Evolutionary conservation across 768 basidiomycete species (phyloP).

Genomic region (Phanerochaete carnosa): DNA sequence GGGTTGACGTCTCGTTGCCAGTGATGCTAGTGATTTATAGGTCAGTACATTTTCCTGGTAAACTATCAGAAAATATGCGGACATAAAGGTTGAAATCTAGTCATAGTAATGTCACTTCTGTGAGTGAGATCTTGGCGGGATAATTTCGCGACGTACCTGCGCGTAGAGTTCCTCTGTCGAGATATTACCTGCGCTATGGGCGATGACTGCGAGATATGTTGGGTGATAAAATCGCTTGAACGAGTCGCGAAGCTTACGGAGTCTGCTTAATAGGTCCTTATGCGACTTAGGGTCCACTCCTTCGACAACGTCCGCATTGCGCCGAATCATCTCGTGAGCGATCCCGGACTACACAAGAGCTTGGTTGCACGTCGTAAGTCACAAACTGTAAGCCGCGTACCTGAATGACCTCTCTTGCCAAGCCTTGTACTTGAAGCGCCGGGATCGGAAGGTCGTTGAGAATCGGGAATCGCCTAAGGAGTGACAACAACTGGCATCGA

Average conservation of each 20-base stretch:
- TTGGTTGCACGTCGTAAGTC: no score
- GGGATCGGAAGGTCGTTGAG: slow-evolving; percentile 22
- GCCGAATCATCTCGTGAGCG: background rate
- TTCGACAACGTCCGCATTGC: background rate
- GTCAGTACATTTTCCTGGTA: background rate
- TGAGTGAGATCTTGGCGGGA: background rate
- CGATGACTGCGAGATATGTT: background rate
- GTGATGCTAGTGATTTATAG: slow-evolving; percentile 26
- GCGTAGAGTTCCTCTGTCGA: background rate
- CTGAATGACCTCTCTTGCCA: slow-evolving; percentile 10
- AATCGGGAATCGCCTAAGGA: slow-evolving; percentile 26
- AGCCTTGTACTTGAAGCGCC: slow-evolving; percentile 19
- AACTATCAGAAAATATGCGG: slow-evolving; percentile 4
- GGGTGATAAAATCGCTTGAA: background rate
- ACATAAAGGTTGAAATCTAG: slow-evolving; percentile 31
- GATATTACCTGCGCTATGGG: background rate
- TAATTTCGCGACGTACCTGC: background rate
- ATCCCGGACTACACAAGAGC: background rate
- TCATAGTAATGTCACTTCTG: background rate
- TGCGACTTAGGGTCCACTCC: background rate
- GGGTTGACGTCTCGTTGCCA: slow-evolving; percentile 38
- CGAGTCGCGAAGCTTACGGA: background rate
- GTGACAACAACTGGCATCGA: slow-evolving; percentile 15
- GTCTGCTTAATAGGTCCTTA: background rate
- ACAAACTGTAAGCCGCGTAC: background rate